Evolutionary conservation across 192 early-diverging fungal species (phyloP).

Genomic region (Kappamyces sp.): DNA sequence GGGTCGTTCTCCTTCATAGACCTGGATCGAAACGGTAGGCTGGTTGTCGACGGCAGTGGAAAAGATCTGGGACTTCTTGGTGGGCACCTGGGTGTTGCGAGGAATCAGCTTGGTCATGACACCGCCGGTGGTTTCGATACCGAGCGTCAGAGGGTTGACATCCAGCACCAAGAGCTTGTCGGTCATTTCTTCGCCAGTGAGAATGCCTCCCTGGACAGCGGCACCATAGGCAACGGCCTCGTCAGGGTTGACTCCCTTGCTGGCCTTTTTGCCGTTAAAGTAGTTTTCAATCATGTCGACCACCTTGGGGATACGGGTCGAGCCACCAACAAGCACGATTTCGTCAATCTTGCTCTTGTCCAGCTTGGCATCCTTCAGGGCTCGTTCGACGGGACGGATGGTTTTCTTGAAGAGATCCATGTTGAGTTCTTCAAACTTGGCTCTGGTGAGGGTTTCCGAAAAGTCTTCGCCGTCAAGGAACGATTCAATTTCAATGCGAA

Average conservation of each 20-base stretch:
- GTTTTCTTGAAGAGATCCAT: slow-evolving; percentile 89
- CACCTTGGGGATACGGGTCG: slow-evolving; percentile 98
- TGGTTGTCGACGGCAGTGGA: slow-evolving; percentile 97
- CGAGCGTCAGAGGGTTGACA: slow-evolving; percentile 93
- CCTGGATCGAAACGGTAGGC: slow-evolving; percentile 91
- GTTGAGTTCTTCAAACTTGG: slow-evolving; percentile 96
- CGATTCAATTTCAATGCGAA: slow-evolving; percentile 88
- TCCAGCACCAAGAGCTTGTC: slow-evolving; percentile 76
- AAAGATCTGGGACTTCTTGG: slow-evolving; percentile 98
- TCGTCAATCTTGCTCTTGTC: slow-evolving; percentile 85
- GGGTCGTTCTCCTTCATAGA: slow-evolving; percentile 93
- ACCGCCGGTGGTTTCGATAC: slow-evolving; percentile 97
- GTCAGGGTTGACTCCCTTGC: slow-evolving; percentile 97
- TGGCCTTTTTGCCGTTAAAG: slow-evolving; percentile 95
- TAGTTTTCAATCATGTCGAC: slow-evolving; percentile 85
- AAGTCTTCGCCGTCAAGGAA: slow-evolving; percentile 83
- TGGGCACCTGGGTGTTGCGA: slow-evolving; percentile 89
- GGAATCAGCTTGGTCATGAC: slow-evolving; percentile 93
- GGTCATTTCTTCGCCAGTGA: slow-evolving; percentile 64
- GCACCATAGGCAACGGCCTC: slow-evolving; percentile 98
- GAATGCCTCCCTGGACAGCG: slow-evolving; percentile 90
- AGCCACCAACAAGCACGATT: slow-evolving; percentile 96
- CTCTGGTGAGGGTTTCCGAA: slow-evolving; percentile 89
- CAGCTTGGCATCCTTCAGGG: slow-evolving; percentile 83
- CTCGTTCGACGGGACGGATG: slow-evolving; percentile 88